These are phyloP conservation scores for Cubamyces lactineus DNA, from an alignment of 768 basidiomycete species.

Conservation along the genomic window DNA sequence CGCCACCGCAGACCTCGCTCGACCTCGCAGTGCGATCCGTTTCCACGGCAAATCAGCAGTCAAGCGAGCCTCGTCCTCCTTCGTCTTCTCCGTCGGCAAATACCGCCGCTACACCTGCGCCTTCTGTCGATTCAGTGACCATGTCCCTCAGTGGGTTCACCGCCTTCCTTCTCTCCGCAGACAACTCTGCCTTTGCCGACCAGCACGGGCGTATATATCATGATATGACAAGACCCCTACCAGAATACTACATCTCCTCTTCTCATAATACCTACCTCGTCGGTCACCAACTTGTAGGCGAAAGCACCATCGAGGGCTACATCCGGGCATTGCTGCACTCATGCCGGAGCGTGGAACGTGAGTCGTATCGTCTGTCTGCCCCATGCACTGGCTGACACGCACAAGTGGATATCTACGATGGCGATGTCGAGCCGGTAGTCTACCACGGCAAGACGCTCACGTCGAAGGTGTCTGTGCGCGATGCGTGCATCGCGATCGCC, in stretches of 20 bases:
- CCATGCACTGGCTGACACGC: background rate
- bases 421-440: conserved; percentile 80
- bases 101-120: background rate
- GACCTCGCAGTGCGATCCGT: conserved; percentile 33
- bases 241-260: conserved; percentile 87
- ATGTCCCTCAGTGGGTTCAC: conserved; percentile 70
- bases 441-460: conserved; percentile 92
- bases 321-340: conserved; percentile 87
- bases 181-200: conserved; percentile 66
- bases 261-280: conserved; percentile 94
- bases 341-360: conserved; percentile 93
- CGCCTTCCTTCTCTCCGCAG: conserved; percentile 77
- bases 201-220: conserved; percentile 62
- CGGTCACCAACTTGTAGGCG: conserved; percentile 84
- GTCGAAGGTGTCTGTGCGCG: conserved; percentile 76
- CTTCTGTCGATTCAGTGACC: conserved; percentile 27
- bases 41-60: background rate
- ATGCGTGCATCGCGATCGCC: conserved; percentile 79
- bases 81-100: background rate
- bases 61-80: background rate
- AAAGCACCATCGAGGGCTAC: conserved; percentile 90
- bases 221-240: conserved; percentile 87
- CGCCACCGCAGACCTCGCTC: conserved; percentile 33
- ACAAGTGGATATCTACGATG: conserved; percentile 91
- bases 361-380: conserved; percentile 34